Conservation (phyloP, 1,139 yeast genomes). For the Spathaspora sp. region DNA sequence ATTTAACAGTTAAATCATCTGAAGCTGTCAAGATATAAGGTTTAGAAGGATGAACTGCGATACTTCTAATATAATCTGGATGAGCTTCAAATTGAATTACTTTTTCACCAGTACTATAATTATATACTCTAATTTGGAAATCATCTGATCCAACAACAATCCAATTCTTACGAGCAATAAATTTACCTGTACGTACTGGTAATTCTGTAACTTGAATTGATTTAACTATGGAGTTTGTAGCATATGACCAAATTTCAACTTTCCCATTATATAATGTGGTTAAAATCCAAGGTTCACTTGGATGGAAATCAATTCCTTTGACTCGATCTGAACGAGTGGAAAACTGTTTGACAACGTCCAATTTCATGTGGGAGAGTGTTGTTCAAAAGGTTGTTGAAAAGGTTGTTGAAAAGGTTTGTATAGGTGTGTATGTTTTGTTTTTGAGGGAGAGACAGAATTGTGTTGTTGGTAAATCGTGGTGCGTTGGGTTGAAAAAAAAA, state of each 20-base stretch:
- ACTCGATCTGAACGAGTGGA: constrained; percentile 92
- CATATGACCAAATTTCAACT: constrained; percentile 92
- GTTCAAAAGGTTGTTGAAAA: background rate
- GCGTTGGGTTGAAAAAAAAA: constrained; percentile 5
- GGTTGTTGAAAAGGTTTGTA: background rate
- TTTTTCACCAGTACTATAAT: constrained; percentile 93
- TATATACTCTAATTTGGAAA: constrained; percentile 87
- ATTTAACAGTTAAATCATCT: constrained; percentile 86
- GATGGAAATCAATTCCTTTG: constrained; percentile 97
- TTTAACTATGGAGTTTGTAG: constrained; percentile 58
- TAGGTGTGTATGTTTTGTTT: background rate
- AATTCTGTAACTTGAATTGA: constrained; percentile 82
- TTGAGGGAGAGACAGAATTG: background rate
- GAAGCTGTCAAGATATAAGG: constrained; percentile 87
- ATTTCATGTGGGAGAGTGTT: constrained; percentile 32
- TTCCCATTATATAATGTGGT: constrained; percentile 83
- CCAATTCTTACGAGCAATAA: constrained; percentile 97
- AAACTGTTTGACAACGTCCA: constrained; percentile 66
- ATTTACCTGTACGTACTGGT: constrained; percentile 94
- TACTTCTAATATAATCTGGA: constrained; percentile 90
- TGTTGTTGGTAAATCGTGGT: background rate
- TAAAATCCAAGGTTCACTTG: constrained; percentile 94
- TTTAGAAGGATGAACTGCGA: constrained; percentile 92
- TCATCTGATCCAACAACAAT: constrained; percentile 95
- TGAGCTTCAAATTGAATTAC: constrained; percentile 96